Conservation (phyloP, 441 rosid genomes). For the Bruguiera hainesii region DNA sequence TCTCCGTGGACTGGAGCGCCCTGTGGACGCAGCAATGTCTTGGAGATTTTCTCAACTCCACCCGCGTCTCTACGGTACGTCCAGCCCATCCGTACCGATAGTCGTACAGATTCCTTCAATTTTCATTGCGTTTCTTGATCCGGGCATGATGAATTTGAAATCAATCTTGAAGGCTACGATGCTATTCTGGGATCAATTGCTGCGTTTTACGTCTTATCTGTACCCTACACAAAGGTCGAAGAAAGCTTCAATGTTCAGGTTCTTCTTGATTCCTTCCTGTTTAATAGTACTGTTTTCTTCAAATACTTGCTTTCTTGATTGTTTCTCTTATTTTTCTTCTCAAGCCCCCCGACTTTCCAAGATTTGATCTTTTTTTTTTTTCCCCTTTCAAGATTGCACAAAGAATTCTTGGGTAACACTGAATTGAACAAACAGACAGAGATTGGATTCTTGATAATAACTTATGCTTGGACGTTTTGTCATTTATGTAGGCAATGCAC, state of each 20-base stretch:
- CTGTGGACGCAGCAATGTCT: slow-evolving; percentile 25
- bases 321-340: too few relatives aligned
- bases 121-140: neutral
- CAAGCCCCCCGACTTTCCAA: too few relatives aligned
- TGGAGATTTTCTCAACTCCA: slow-evolving; percentile 36
- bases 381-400: too few relatives aligned
- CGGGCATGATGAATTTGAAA: neutral
- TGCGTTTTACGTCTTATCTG: slow-evolving; percentile 67
- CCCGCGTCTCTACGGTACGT: slow-evolving; percentile 37
- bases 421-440: too few relatives aligned
- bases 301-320: too few relatives aligned
- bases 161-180: slow-evolving; percentile 55
- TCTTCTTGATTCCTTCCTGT: neutral
- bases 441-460: too few relatives aligned
- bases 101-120: neutral
- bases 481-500: slow-evolving; percentile 68
- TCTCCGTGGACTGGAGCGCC: too few relatives aligned
- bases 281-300: too few relatives aligned
- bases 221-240: slow-evolving; percentile 91
- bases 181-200: slow-evolving; percentile 74
- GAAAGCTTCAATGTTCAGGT: slow-evolving; percentile 98
- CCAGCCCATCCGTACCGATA: neutral
- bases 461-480: slow-evolving; percentile 4
- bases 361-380: neutral
- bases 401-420: too few relatives aligned